These are phyloP conservation scores for Sugiyamaella grinbergsii DNA, from an alignment of 1,139 yeast genomes.

Conservation along the genomic window DNA sequence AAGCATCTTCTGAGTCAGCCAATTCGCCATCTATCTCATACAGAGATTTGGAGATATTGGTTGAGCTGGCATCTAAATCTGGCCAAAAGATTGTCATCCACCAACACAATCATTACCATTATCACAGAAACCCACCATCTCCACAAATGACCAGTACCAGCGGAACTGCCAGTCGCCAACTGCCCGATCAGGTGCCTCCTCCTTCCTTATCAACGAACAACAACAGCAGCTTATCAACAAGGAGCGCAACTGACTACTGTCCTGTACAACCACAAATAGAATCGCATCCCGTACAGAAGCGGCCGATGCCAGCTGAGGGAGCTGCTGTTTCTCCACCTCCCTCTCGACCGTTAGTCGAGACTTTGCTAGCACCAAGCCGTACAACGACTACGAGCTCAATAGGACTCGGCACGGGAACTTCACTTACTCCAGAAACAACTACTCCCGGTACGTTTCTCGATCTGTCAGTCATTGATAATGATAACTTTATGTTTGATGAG, in stretches of 20 bases:
- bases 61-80: conserved; percentile 60
- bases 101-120: conserved; percentile 66
- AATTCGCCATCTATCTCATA: conserved; percentile 22
- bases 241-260: neutral
- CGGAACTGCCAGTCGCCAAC: neutral
- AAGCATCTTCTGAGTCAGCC: conserved; percentile 4
- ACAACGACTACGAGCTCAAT: conserved; percentile 13
- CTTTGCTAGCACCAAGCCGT: conserved; percentile 17
- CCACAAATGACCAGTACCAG: neutral
- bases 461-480: conserved; percentile 32
- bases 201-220: neutral
- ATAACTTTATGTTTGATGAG: conserved; percentile 31
- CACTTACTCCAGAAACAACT: conserved; percentile 19
- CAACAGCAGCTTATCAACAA: neutral
- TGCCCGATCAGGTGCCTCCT: neutral
- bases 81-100: conserved; percentile 70
- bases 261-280: neutral
- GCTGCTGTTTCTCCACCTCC: neutral
- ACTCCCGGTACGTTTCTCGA: conserved; percentile 30
- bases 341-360: conserved; percentile 15
- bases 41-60: conserved; percentile 36
- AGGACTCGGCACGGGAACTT: conserved; percentile 1
- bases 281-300: neutral
- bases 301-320: too few relatives aligned
- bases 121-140: conserved; percentile 19